These are phyloP conservation scores for Begonia loranthoides DNA, from an alignment of 306 rosid species.

Conservation along the genomic window DNA sequence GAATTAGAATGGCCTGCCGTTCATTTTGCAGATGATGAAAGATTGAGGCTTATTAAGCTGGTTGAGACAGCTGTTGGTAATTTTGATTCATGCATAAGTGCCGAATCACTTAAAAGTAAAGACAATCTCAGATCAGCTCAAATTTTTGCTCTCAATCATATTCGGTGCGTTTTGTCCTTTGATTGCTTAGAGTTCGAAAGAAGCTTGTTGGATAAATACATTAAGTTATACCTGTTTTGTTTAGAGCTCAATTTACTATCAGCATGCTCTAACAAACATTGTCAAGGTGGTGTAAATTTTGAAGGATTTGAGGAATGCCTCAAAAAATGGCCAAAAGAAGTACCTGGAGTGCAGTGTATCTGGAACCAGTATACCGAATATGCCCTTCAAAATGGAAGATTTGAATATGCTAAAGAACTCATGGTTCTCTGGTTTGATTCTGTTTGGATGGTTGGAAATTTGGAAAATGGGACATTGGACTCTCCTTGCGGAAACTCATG, in stretches of 20 bases:
- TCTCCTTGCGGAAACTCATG: too few species aligned
- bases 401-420: constrained; percentile 49
- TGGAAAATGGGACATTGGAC: constrained; percentile 14
- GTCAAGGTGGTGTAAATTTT: constrained; percentile 21
- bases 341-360: constrained; percentile 74
- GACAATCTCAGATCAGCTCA: constrained; percentile 38
- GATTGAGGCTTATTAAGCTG: constrained; percentile 46
- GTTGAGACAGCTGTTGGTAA: constrained; percentile 51
- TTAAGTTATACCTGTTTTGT: constrained; percentile 54
- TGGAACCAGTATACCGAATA: constrained; percentile 80
- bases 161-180: constrained; percentile 65
- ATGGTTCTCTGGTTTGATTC: constrained; percentile 56
- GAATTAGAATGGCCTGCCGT: constrained; percentile 68
- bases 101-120: constrained; percentile 38
- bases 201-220: constrained; percentile 52
- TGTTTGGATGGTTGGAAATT: constrained; percentile 31
- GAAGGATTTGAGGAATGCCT: constrained; percentile 64
- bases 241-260: constrained; percentile 52
- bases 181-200: constrained; percentile 33
- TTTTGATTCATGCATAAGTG: constrained; percentile 29
- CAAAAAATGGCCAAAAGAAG: constrained; percentile 56
- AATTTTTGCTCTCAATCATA: constrained; percentile 61
- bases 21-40: constrained; percentile 38
- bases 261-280: constrained; percentile 27
- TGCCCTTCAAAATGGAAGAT: constrained; percentile 35